A percentile compares a stretch with the other conserved stretches of the same genome.
phyloP scores from a whole-genome alignment of 805 yeast species.

The Metschnikowia lunata region DNA sequence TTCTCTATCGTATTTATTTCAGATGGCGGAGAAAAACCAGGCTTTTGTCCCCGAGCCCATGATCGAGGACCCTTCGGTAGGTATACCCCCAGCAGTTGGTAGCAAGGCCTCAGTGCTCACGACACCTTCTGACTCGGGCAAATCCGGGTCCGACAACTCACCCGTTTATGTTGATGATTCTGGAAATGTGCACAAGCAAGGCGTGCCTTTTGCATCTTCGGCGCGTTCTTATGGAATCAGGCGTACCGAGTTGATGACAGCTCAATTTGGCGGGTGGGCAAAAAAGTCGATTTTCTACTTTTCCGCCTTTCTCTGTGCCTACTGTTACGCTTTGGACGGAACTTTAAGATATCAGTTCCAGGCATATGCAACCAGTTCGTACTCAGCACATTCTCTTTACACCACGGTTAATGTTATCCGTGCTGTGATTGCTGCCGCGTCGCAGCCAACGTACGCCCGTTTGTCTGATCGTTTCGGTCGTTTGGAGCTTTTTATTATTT shows the following conservation, averaged over 20 bases:
- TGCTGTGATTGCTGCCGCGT: slow-evolving; percentile 60
- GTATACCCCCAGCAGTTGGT: not conserved
- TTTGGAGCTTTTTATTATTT: slow-evolving; percentile 43
- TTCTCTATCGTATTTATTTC: too few relatives aligned
- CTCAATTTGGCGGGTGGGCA: slow-evolving; percentile 27
- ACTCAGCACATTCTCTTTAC: slow-evolving; percentile 48
- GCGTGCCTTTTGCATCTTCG: slow-evolving; percentile 6
- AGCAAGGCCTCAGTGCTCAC: not conserved
- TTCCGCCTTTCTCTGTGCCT: slow-evolving; percentile 51
- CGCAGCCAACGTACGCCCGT: slow-evolving; percentile 61
- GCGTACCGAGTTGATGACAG: slow-evolving; percentile 51
- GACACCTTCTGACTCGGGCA: slow-evolving; percentile 2
- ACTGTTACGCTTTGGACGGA: slow-evolving; percentile 57
- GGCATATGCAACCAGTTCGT: slow-evolving; percentile 52
- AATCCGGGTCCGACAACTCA: slow-evolving; percentile 1
- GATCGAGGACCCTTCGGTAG: too few relatives aligned
- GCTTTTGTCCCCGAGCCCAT: too few relatives aligned
- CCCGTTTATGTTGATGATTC: not conserved
- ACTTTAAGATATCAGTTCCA: slow-evolving; percentile 46
- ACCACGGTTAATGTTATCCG: slow-evolving; percentile 58
- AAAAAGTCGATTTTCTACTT: slow-evolving; percentile 43
- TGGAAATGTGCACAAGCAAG: slow-evolving; percentile 1
- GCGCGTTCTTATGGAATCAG: slow-evolving; percentile 48
- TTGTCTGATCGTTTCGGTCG: slow-evolving; percentile 68
- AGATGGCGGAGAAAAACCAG: too few relatives aligned